Conservation (phyloP, 2,329 filamentous ascomycete genomes). For the Clonostachys solani region DNA sequence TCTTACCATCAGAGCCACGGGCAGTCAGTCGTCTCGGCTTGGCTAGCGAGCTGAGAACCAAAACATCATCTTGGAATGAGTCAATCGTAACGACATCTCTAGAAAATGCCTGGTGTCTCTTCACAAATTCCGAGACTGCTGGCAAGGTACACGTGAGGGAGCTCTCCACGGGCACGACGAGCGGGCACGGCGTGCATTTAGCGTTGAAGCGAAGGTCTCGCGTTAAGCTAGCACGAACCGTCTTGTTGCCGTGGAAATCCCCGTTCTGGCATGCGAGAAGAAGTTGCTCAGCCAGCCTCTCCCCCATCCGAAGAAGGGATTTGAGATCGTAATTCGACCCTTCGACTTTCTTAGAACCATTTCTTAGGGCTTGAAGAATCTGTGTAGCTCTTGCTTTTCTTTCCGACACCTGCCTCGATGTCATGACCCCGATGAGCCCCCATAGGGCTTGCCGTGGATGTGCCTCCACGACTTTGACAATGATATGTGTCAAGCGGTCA, state of each 20-base stretch:
- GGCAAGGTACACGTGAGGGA: conserved; percentile 82
- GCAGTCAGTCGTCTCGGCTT: conserved; percentile 88
- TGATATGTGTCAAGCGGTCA: conserved; percentile 71
- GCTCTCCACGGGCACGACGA: conserved; percentile 86
- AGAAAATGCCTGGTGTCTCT: conserved; percentile 82
- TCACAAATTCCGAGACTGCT: conserved; percentile 63
- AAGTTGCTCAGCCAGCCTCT: conserved; percentile 79
- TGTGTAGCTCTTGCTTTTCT: conserved; percentile 50
- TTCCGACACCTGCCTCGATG: conserved; percentile 67
- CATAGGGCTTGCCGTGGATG: conserved; percentile 91
- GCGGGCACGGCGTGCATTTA: conserved; percentile 73
- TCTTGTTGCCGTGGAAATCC: conserved; percentile 64
- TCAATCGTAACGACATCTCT: conserved; percentile 80
- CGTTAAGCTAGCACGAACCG: conserved; percentile 66
- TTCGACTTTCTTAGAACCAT: conserved; percentile 45
- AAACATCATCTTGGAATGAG: conserved; percentile 78
- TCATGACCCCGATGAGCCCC: conserved; percentile 84
- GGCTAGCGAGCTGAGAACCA: conserved; percentile 86
- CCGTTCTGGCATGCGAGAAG: conserved; percentile 76
- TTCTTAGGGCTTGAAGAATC: conserved; percentile 46
- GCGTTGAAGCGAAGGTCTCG: conserved; percentile 80
- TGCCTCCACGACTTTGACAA: conserved; percentile 78
- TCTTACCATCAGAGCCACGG: conserved; percentile 81
- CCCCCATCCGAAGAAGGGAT: conserved; percentile 69
- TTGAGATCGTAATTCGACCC: conserved; percentile 57